Base-by-base conservation (phyloP, 352 stramenopile genomes). In the Globisporangium barbulae region DNA sequence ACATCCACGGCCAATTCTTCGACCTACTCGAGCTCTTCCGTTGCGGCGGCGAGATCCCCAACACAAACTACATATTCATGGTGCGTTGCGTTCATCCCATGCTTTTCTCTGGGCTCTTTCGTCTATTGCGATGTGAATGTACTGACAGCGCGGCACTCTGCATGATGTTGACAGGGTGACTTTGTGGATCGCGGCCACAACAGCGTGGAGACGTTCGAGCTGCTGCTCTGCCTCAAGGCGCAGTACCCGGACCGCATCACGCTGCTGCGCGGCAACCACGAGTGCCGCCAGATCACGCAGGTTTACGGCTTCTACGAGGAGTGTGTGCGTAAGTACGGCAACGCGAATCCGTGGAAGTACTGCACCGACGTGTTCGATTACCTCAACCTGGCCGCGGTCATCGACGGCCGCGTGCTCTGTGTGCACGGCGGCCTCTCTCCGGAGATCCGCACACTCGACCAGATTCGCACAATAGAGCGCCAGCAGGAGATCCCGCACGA, bases 301-400 rank as follows among this genome's bases (percentile, higher is more conserved):
- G 91, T 98, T 9, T 99, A 98, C 64, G 96, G 96, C 47, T 99
- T 99, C 71, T 98, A 98, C 71, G 96, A 98, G 72, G 96, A 99
- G 76, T 98, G 94, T 65, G 80, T 98, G 50, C 88, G 91, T 64
- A 98, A 99, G 79, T 99, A 98, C 74, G 96, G 95, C 63, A 98
- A 98, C 72, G 91, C 92, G 48, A 97, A 96, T 71, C 91, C 93
- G 15, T 99, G 95, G 95, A 93, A 97, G 71, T 97, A 98, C 74
- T 98, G 93, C 71, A 96, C 94, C 35, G 90, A 98, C 70, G 95
- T 98, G 67, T 99, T 99, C 75, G 96, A 99, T 80, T 97, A 95
- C 67, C 91, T 99, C 58, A 97, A 93, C 65, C 72, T 99, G 41
- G 91, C 93, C 8, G 96, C 96, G 2, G 81, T 99, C 47, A 98